Percentiles rank a stretch among this genome's conserved stretches.
phyloP scores from a whole-genome alignment of 768 basidiomycete genomes.

The Trametes villosa region DNA sequence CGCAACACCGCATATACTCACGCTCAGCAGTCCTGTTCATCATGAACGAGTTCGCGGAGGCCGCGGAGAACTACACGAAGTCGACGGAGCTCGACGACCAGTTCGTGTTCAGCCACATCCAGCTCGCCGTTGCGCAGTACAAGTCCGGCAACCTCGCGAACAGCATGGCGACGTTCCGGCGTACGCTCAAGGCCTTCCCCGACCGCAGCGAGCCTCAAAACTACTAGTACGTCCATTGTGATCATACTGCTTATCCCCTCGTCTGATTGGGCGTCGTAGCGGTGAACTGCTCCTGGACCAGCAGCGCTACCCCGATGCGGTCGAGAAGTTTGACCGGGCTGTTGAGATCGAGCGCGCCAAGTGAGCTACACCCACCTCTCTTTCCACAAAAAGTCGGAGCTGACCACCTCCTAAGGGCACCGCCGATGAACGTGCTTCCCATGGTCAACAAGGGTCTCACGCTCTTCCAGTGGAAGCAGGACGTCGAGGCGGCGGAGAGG shows the following conservation, averaged over 20 bases:
- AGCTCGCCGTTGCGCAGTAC: conserved; percentile 96
- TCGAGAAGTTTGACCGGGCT: conserved; percentile 92
- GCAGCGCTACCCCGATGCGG: conserved; percentile 81
- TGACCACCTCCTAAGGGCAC: conserved; percentile 33
- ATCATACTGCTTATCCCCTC: background rate
- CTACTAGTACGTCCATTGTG: conserved; percentile 73
- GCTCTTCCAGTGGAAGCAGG: conserved; percentile 94
- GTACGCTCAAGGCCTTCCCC: conserved; percentile 85
- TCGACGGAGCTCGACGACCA: conserved; percentile 83
- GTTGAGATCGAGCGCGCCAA: conserved; percentile 84
- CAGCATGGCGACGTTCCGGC: conserved; percentile 90
- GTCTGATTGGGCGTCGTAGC: conserved; percentile 44
- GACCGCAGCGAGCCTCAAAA: conserved; percentile 88
- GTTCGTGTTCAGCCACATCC: conserved; percentile 98
- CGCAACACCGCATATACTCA: background rate
- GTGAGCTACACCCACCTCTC: conserved; percentile 42
- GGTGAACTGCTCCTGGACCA: conserved; percentile 96
- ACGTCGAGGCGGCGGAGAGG: conserved; percentile 77
- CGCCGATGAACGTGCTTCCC: conserved; percentile 82
- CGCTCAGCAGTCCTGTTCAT: conserved; percentile 82
- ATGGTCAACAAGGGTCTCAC: conserved; percentile 98
- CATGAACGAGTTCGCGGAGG: conserved; percentile 84
- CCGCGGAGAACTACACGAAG: conserved; percentile 89
- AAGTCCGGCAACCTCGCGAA: conserved; percentile 78
- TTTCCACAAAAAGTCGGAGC: background rate